A percentile compares a stretch with the other conserved stretches of the same genome.
Conservation (phyloP, 2,329 filamentous ascomycete species). For the Penicillium fuscoglaucum region DNA sequence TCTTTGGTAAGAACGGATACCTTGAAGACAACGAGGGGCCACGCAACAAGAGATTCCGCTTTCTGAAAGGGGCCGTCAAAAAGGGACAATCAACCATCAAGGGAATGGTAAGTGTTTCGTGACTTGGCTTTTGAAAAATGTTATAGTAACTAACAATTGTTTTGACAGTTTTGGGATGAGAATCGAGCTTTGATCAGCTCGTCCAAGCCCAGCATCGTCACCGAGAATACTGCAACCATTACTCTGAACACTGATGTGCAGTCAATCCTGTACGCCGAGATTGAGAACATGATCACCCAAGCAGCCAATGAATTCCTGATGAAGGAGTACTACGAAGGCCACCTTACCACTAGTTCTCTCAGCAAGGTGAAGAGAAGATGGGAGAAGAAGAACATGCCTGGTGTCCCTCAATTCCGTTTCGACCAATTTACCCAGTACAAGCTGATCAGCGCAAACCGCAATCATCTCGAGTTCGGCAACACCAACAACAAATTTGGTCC, state of each 20-base stretch:
- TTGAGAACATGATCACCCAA: constrained; percentile 49
- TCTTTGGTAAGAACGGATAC: constrained; percentile 47
- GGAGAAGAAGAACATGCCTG: constrained; percentile 50
- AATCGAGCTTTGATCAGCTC: neutral
- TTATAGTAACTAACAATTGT: neutral
- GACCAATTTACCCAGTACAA: constrained; percentile 53
- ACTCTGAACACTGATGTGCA: constrained; percentile 45
- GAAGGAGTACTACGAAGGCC: constrained; percentile 42
- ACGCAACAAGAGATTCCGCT: neutral
- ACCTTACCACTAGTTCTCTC: constrained; percentile 43
- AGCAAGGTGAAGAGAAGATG: constrained; percentile 42
- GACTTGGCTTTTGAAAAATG: neutral
- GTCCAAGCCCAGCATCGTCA: neutral
- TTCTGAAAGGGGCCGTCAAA: neutral
- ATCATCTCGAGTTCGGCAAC: constrained; percentile 47
- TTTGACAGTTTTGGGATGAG: neutral
- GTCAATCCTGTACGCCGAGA: constrained; percentile 47
- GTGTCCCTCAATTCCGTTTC: constrained; percentile 54
- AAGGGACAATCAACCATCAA: constrained; percentile 1
- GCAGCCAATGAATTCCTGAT: constrained; percentile 49
- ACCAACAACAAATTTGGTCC: constrained; percentile 12
- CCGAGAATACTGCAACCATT: constrained; percentile 34
- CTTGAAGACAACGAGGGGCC: constrained; percentile 19
- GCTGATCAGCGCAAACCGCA: constrained; percentile 49
- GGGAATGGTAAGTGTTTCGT: neutral